These are phyloP conservation scores for Cucurbita pepo DNA, from an alignment of 306 rosid genomes.

Conservation along the genomic window DNA sequence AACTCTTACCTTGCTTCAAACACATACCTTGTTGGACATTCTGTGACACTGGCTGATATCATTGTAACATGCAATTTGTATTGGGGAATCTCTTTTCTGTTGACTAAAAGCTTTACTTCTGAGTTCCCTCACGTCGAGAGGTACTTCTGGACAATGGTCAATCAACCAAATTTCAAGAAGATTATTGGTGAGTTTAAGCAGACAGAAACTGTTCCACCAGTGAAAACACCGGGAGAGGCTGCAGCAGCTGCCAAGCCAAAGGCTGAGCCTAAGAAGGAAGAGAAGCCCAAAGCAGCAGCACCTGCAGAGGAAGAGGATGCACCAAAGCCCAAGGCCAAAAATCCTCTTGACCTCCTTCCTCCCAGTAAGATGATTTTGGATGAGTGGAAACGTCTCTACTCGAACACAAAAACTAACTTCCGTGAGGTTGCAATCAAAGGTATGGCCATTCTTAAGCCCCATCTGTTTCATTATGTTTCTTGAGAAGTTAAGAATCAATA, in stretches of 20 bases:
- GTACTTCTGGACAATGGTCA: slow-evolving; percentile 88
- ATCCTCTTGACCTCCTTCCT: slow-evolving; percentile 80
- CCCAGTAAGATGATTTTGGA: slow-evolving; percentile 82
- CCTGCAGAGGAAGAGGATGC: slow-evolving; percentile 52
- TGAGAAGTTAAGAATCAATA: not conserved
- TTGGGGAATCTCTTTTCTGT: slow-evolving; percentile 17
- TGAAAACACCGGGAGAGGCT: slow-evolving; percentile 55
- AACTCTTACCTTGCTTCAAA: slow-evolving; percentile 53
- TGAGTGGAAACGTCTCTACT: slow-evolving; percentile 88
- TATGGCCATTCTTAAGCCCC: slow-evolving; percentile 2
- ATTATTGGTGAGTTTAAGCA: slow-evolving; percentile 61
- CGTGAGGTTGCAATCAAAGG: slow-evolving; percentile 95
- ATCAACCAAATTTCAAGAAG: slow-evolving; percentile 76
- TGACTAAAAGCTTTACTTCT: slow-evolving; percentile 57
- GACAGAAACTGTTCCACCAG: slow-evolving; percentile 34
- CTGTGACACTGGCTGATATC: slow-evolving; percentile 72
- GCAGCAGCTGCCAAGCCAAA: slow-evolving; percentile 50
- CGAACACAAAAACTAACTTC: slow-evolving; percentile 82
- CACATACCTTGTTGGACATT: slow-evolving; percentile 71
- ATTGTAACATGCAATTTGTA: slow-evolving; percentile 30
- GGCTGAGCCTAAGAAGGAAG: slow-evolving; percentile 46
- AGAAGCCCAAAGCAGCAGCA: slow-evolving; percentile 26
- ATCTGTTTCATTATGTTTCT: not conserved
- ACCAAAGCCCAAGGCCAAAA: slow-evolving; percentile 83
- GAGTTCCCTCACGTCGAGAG: slow-evolving; percentile 88